Evolutionary conservation across 805 yeast species (phyloP), one percentile per base, ranked within the genome.

Genomic region (Hanseniaspora valbyensis): DNA sequence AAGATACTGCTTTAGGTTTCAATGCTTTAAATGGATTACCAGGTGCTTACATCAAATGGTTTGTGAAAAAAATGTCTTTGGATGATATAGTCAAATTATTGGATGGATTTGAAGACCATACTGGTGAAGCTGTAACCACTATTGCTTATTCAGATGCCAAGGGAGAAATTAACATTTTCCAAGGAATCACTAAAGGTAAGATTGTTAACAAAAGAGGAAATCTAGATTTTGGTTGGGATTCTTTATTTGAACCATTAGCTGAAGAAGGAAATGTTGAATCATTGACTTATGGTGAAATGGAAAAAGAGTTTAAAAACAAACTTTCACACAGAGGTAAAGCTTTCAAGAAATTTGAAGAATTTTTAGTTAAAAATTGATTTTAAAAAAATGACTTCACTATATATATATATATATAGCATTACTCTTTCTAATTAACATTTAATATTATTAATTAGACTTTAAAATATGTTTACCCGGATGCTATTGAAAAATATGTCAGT

Each of bases 31-130:
- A 83, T 48, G 82, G 80, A 14, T 73, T 92, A 44, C 99, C 99
- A 3, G 99, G 99, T 22, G 97, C 97, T 1, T 86, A 87, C 57
- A 77, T 80, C 66, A 90, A 90, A 66, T 90, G 98, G 98, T 92
- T 92, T 66, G 74, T 86, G 41, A 70, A 79, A 55, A 66, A 76
- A 13, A 64, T 89, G 56, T 96, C 96, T 0, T 72, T 84, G 30
- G 77, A 76, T 13, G 90, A 90, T 2, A 68, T 90, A 50, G 83
- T 80, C 53, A 79, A 82, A 58, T 74, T 90, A 81, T 69, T 94
- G 37, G 77, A 69, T 54, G 85, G 85, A 33, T 92, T 83, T 62
- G 89, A 82, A 44, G 85, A 86, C 64, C 87, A 87, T 62, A 66
- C 78, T 2, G 98, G 96, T 6, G 74, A 77, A 54, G 96, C 97